A percentile compares a stretch with the other conserved stretches of the same genome.
Conservation (phyloP, 495 filamentous ascomycete genomes). For the Jackrogersella minutella region DNA sequence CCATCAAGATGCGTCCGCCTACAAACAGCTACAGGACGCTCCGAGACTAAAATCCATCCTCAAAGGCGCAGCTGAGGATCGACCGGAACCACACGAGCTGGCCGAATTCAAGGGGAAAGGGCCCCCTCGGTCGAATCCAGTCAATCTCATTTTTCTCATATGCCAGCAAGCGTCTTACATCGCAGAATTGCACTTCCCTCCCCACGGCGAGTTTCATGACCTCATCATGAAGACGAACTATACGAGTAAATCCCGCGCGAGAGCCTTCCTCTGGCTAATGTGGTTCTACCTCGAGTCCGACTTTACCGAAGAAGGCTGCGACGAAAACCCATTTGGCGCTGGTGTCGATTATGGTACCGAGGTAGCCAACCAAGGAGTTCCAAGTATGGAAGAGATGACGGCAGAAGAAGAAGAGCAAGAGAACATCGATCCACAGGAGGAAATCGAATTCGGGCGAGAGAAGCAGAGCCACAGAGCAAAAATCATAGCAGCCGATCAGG, state of each 20-base stretch:
- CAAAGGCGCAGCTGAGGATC: conserved; percentile 95
- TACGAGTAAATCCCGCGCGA: conserved; percentile 83
- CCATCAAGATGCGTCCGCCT: conserved; percentile 91
- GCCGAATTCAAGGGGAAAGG: conserved; percentile 75
- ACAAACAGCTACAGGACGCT: conserved; percentile 98
- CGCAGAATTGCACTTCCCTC: conserved; percentile 90
- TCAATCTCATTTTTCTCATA: conserved; percentile 95
- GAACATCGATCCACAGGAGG: conserved; percentile 89
- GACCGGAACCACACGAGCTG: conserved; percentile 82
- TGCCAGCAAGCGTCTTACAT: conserved; percentile 90
- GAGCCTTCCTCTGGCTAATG: conserved; percentile 95
- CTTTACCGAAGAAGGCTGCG: conserved; percentile 81
- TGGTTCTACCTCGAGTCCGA: conserved; percentile 99
- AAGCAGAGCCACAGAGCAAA: conserved; percentile 87
- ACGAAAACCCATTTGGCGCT: conserved; percentile 87
- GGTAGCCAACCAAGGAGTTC: conserved; percentile 79
- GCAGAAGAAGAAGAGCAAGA: conserved; percentile 79
- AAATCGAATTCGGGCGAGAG: conserved; percentile 82
- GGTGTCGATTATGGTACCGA: conserved; percentile 71
- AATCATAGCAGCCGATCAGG: conserved; percentile 64
- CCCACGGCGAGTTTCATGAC: conserved; percentile 90
- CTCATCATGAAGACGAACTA: conserved; percentile 88
- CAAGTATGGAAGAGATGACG: conserved; percentile 77
- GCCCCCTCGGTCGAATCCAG: conserved; percentile 90
- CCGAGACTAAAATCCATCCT: conserved; percentile 95